Conservation (phyloP, 2,329 filamentous ascomycete genomes). For the Arthrinium phaeospermum region DNA sequence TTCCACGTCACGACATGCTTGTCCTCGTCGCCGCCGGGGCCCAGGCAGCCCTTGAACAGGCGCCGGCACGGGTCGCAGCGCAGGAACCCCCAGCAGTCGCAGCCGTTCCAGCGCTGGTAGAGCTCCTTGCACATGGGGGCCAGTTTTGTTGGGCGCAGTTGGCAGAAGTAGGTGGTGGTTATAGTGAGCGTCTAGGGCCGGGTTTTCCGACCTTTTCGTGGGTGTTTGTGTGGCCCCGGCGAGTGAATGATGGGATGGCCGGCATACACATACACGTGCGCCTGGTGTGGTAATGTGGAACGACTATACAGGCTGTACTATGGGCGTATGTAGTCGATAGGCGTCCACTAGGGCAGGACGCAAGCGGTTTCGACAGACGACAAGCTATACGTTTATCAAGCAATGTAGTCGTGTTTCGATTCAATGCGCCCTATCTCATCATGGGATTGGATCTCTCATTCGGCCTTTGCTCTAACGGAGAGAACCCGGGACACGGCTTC, state of each 20-base stretch:
- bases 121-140: slow-evolving; percentile 40
- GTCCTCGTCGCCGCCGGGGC: slow-evolving; percentile 40
- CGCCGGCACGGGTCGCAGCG: slow-evolving; percentile 36
- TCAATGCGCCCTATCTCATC: neutral
- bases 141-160: neutral
- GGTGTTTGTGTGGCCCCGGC: neutral
- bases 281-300: neutral
- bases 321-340: neutral
- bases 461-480: neutral
- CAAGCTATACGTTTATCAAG: neutral
- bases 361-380: neutral
- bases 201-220: neutral
- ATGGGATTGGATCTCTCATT: neutral
- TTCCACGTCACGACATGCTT: slow-evolving; percentile 39
- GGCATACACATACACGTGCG: neutral
- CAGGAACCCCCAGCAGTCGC: slow-evolving; percentile 41
- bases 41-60: slow-evolving; percentile 40
- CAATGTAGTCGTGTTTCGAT: neutral
- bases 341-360: neutral
- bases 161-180: too few relatives aligned
- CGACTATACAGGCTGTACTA: neutral
- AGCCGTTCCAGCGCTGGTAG: slow-evolving; percentile 40
- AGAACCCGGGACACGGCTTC: slow-evolving; percentile 18
- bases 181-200: neutral
- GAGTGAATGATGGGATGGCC: neutral